Evolutionary conservation across 352 stramenopile genomes (phyloP).

Genomic region (Aphanomyces stellatus): DNA sequence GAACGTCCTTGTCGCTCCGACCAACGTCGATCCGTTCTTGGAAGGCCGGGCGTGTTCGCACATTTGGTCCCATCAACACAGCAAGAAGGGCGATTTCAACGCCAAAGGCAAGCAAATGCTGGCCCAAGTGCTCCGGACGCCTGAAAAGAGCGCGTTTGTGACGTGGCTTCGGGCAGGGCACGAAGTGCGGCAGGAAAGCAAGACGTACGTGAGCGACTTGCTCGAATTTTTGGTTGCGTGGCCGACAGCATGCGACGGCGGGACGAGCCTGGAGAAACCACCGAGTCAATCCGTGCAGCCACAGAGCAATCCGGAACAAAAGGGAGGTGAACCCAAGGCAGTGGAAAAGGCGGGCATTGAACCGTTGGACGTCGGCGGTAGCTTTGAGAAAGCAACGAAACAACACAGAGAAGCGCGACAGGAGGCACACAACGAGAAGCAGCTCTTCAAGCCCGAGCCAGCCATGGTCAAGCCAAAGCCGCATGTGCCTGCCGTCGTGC

Average conservation of each 20-base stretch:
- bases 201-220: conserved; percentile 68
- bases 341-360: neutral
- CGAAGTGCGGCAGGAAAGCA: conserved; percentile 83
- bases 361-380: neutral
- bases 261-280: neutral
- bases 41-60: conserved; percentile 41
- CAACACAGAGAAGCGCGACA: neutral
- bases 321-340: no score
- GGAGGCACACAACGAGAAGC: no score
- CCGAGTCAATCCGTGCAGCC: no score
- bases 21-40: conserved; percentile 88
- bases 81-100: conserved; percentile 34
- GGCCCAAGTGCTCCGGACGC: conserved; percentile 35
- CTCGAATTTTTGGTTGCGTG: conserved; percentile 66
- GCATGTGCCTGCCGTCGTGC: neutral
- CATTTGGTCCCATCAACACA: conserved; percentile 70
- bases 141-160: conserved; percentile 64
- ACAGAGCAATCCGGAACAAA: no score
- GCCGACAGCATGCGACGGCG: neutral
- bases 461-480: neutral
- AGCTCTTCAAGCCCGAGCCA: no score
- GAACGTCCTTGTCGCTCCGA: conserved; percentile 75
- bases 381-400: neutral
- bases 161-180: conserved; percentile 84
- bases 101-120: conserved; percentile 48